Evolutionary conservation across 768 basidiomycete species (phyloP).

Genomic region (Tephrocybe sp.): DNA sequence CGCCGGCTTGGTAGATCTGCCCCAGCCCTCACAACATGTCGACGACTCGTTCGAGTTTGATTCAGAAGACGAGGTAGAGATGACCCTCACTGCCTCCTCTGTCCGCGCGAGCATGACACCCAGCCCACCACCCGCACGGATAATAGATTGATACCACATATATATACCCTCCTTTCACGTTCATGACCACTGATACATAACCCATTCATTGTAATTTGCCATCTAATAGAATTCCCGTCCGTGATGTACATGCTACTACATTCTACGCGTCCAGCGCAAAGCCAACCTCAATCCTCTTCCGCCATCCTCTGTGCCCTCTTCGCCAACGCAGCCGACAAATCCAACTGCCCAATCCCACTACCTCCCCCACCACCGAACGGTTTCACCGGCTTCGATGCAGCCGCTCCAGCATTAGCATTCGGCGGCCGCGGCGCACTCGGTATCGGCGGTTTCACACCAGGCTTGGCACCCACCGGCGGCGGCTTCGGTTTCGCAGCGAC

Average conservation of each 20-base stretch:
- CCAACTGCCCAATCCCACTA: conserved; percentile 61
- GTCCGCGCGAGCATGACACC: conserved; percentile 18
- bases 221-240: neutral
- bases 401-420: conserved; percentile 22
- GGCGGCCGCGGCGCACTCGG: conserved; percentile 55
- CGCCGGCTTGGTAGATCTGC: conserved; percentile 20
- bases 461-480: conserved; percentile 29
- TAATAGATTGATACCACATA: conserved; percentile 27
- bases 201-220: neutral
- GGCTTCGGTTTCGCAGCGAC: conserved; percentile 48
- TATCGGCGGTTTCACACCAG: conserved; percentile 43
- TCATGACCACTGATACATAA: neutral
- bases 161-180: neutral
- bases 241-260: neutral
- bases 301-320: conserved; percentile 69
- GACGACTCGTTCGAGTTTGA: conserved; percentile 11
- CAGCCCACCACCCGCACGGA: conserved; percentile 32
- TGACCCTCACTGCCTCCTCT: conserved; percentile 22
- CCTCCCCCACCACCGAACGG: conserved; percentile 15
- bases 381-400: conserved; percentile 30
- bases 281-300: conserved; percentile 31
- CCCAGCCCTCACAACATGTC: conserved; percentile 18
- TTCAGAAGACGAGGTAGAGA: conserved; percentile 43
- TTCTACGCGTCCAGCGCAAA: neutral
- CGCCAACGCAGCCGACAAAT: conserved; percentile 83